Conservation (phyloP, 1,284 basidiomycete species). For the Trichosporon inkin region DNA sequence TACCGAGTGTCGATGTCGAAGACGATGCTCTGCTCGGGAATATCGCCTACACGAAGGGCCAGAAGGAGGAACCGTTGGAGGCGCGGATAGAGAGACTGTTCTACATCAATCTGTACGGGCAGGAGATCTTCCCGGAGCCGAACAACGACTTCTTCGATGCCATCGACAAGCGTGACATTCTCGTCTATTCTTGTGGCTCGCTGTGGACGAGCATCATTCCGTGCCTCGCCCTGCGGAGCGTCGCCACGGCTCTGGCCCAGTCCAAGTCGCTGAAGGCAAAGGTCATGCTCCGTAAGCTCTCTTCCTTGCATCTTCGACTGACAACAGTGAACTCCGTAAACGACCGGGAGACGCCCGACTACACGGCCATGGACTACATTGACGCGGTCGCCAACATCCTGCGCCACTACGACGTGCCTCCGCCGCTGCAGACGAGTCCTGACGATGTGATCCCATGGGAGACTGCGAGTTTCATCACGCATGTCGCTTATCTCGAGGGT, state of each 20-base stretch:
- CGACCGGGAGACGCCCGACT: constrained; percentile 85
- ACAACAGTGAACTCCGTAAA: constrained; percentile 75
- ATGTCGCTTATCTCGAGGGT: constrained; percentile 71
- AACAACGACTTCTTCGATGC: constrained; percentile 73
- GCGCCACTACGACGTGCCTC: constrained; percentile 56
- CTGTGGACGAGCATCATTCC: constrained; percentile 93
- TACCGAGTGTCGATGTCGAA: constrained; percentile 44
- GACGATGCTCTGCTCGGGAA: constrained; percentile 53
- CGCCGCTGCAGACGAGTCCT: constrained; percentile 57
- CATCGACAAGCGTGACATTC: constrained; percentile 61
- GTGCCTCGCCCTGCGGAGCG: constrained; percentile 77
- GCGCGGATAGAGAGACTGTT: constrained; percentile 67
- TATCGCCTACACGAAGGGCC: constrained; percentile 46
- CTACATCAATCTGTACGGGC: constrained; percentile 91
- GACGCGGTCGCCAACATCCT: constrained; percentile 69
- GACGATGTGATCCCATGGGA: constrained; percentile 58
- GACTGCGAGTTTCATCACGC: constrained; percentile 59
- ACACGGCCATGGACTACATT: constrained; percentile 79
- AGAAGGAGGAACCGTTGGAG: constrained; percentile 59
- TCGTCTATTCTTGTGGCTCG: constrained; percentile 89
- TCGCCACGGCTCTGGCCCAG: constrained; percentile 72
- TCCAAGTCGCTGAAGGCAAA: constrained; percentile 72
- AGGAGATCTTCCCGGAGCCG: constrained; percentile 80
- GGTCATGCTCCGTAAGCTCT: constrained; percentile 67
- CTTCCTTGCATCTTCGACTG: not conserved